Base-by-base conservation (phyloP, 805 yeast species). In the Candida easanensis region DNA sequence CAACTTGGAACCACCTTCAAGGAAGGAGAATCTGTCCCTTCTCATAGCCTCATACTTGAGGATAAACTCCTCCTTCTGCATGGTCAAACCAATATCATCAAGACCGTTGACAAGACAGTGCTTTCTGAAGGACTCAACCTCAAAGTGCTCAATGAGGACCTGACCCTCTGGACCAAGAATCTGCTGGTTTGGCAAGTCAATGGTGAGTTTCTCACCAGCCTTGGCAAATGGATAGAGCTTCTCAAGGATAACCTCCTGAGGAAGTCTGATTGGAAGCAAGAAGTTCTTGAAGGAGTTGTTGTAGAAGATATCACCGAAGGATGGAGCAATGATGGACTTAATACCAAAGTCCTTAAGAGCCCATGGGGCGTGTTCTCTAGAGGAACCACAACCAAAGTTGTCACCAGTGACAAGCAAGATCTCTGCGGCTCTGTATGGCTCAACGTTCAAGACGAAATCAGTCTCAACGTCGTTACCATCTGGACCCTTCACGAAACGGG, bases 321-420 rank as follows among this genome's bases (percentile, higher is more conserved):
- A 89, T 45, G 98, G 99, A 5, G 98, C 98, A 65, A 93, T 90
- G 61, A 93, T 86, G 51, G 91, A 84, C 66, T 86, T 84, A 66
- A 93, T 89, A 67, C 99, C 99, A 60, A 93, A 93, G 69, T 93
- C 99, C 60, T 89, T 90, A 54, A 93, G 76, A 2, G 99, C 98
- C 99, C 99, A 93, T 45, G 99, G 98, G 26, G 99, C 99, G 61
- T 93, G 99, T 68, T 93, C 99, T 77, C 99, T 88, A 2, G 97
- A 90, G 32, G 97, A 90, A 60, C 99, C 99, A 73, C 99, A 93
- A 54, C 99, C 99, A 63, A 93, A 93, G 74, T 93, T 93, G 63
- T 88, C 95, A 65, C 99, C 99, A 33, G 95, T 81, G 47, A 89
- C 96, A 54, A 91, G 84, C 53, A 93, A 72, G 54, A 91, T 83